Evolutionary conservation across 2,329 filamentous ascomycete species (phyloP).

Genomic region (Karstenula rhodostoma): DNA sequence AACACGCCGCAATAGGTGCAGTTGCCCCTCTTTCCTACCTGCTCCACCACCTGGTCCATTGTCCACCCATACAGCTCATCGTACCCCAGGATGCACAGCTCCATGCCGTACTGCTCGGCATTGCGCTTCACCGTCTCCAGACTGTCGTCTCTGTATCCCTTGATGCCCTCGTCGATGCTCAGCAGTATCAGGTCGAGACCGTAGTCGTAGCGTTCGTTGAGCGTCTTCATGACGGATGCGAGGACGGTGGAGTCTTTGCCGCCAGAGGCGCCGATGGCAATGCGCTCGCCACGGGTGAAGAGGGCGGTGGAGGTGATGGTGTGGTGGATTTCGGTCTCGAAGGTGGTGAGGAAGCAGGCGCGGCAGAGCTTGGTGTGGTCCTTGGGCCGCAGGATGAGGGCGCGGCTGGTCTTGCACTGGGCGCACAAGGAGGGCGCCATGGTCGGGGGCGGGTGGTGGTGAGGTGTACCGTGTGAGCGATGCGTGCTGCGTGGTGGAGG

Average conservation of each 20-base stretch:
- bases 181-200: conserved; percentile 85
- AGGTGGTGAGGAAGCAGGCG: conserved; percentile 82
- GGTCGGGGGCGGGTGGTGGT: conserved; percentile 1
- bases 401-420: conserved; percentile 77
- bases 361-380: conserved; percentile 95
- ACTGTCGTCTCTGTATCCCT: conserved; percentile 94
- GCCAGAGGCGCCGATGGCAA: conserved; percentile 95
- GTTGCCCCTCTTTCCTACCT: conserved; percentile 97
- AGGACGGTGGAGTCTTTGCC: conserved; percentile 98
- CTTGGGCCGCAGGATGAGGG: conserved; percentile 91
- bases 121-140: conserved; percentile 97
- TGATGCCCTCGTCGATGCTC: conserved; percentile 97
- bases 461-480: conserved; percentile 10
- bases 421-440: conserved; percentile 84
- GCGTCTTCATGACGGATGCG: conserved; percentile 90
- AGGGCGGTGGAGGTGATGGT: conserved; percentile 85
- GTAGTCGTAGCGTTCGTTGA: conserved; percentile 90
- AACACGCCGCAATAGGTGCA: conserved; percentile 99
- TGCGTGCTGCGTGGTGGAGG: conserved; percentile 5
- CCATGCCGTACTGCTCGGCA: conserved; percentile 88
- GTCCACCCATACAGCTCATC: conserved; percentile 97
- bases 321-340: conserved; percentile 93
- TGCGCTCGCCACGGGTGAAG: conserved; percentile 81
- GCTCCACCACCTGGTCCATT: conserved; percentile 97
- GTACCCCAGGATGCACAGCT: conserved; percentile 90